A percentile compares a stretch with the other conserved stretches of the same genome.
These are phyloP conservation scores for Huiozyma sinensis DNA, from an alignment of 805 yeast species.

Conservation along the genomic window DNA sequence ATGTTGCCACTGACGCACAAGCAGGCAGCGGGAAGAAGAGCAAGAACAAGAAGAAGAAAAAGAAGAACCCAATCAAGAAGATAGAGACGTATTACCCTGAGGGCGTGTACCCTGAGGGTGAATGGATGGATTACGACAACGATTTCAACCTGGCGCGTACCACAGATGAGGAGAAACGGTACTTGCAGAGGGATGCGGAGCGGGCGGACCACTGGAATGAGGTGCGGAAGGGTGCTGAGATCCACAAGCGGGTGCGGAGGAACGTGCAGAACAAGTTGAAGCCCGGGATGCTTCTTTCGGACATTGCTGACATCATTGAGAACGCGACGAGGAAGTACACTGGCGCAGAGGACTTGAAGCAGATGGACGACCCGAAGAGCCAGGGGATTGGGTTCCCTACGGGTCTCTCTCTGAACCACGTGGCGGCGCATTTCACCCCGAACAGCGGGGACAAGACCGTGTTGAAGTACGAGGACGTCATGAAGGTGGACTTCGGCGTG, in stretches of 20 bases:
- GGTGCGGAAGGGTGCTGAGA: slow-evolving; percentile 90
- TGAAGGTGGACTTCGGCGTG: slow-evolving; percentile 95
- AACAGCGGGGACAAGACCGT: slow-evolving; percentile 86
- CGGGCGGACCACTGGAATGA: slow-evolving; percentile 64
- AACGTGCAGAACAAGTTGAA: slow-evolving; percentile 62
- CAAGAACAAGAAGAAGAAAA: slow-evolving; percentile 51
- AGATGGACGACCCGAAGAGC: slow-evolving; percentile 28
- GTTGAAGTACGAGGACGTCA: slow-evolving; percentile 75
- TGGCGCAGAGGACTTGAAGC: slow-evolving; percentile 47
- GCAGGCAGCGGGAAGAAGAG: slow-evolving; percentile 30
- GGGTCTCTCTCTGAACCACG: slow-evolving; percentile 86
- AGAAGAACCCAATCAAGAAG: slow-evolving; percentile 44
- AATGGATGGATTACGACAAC: slow-evolving; percentile 66
- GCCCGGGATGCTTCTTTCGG: slow-evolving; percentile 90
- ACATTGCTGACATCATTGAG: slow-evolving; percentile 83
- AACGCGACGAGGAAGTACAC: slow-evolving; percentile 68
- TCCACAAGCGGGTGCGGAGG: slow-evolving; percentile 83
- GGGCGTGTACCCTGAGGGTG: slow-evolving; percentile 75
- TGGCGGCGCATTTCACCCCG: slow-evolving; percentile 98
- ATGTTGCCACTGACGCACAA: slow-evolving; percentile 2
- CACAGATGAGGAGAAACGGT: slow-evolving; percentile 79
- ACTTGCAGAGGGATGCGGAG: slow-evolving; percentile 48
- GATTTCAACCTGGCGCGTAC: slow-evolving; percentile 58
- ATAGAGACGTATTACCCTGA: slow-evolving; percentile 61
- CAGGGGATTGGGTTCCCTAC: slow-evolving; percentile 98